These are phyloP conservation scores for Candida cerambycidarum DNA, from an alignment of 805 yeast genomes.

Conservation along the genomic window DNA sequence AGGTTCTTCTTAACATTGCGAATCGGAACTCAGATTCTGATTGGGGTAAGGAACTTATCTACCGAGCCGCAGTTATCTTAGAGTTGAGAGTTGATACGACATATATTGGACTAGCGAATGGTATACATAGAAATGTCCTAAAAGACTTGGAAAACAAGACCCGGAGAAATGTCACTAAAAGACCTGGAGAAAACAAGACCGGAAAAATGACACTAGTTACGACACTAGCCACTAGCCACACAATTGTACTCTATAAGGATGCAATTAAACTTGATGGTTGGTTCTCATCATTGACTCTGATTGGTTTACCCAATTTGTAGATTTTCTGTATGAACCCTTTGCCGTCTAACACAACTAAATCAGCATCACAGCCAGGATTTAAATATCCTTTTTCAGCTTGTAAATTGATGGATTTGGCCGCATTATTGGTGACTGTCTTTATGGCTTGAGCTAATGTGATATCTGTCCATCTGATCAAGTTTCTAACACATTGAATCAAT, in stretches of 20 bases:
- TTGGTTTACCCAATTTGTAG: conserved; percentile 48
- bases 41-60: too few relatives aligned
- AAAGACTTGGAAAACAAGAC: too few relatives aligned
- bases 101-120: too few relatives aligned
- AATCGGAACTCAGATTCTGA: background rate
- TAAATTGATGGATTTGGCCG: conserved; percentile 49
- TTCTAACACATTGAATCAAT: conserved; percentile 49
- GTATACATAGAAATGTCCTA: too few relatives aligned
- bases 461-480: conserved; percentile 50
- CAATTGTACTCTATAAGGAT: conserved; percentile 16
- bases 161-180: too few relatives aligned
- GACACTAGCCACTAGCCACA: too few relatives aligned
- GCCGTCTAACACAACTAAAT: conserved; percentile 46
- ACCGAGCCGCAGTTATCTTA: too few relatives aligned
- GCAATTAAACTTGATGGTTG: conserved; percentile 20
- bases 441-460: conserved; percentile 52
- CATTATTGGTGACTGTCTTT: conserved; percentile 53
- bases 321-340: conserved; percentile 47
- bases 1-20: background rate
- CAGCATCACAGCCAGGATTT: conserved; percentile 56
- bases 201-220: too few relatives aligned
- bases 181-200: too few relatives aligned
- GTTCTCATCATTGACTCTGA: conserved; percentile 20
- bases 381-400: conserved; percentile 49
- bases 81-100: too few relatives aligned